Base-by-base conservation (phyloP, 2,329 filamentous ascomycete genomes). In the Talaromyces verruculosus region DNA sequence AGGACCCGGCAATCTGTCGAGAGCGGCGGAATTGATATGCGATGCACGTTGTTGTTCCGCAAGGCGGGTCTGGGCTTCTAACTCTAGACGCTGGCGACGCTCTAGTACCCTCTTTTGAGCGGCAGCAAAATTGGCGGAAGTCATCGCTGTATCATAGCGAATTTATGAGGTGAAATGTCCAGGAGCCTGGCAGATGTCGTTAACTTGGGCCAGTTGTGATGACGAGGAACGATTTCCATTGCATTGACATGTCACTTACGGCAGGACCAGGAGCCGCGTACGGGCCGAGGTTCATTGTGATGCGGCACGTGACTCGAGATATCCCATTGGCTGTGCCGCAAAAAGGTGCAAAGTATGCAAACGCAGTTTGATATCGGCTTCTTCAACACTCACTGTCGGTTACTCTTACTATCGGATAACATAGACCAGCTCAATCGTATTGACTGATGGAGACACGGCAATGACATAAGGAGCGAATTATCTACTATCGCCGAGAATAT, bases 71-170 rank as follows among this genome's bases (percentile, higher is more conserved):
- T 85, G 87, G 64, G 85, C 82, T 74, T 89, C 85, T 68, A 84
- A 84, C 78, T 92, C 91, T 77, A 91, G 90, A 68, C 89, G 88
- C 75, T 87, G 87, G 73, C 92, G 91, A 73, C 93, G 91, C 72
- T 91, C 90, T 70, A 90, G 86, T 67, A 97, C 88, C 77, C 93
- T 91, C 81, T 91, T 86, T 82, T 97, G 93, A 70, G 94, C 94
- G 77, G 92, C 90, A 78, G 91, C 89, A 81, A 97, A 97, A 80
- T 91, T 91, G 75, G 85, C 81, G 64, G 84, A 83, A 70, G 81
- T 84, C 84, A 86, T 86, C 70, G 73, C 77, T 69, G 68, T 58
- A 75, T 72, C 78, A 79, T 80, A 67, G 61, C 47, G 55, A 63
- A 43, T 25, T 30, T 19, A 43, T 7, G 35, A n/a, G 17, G 35